Percentiles rank a stretch among this genome's conserved stretches.
phyloP scores from a whole-genome alignment of 2,329 filamentous ascomycete species.

The Gremmenia infestans region DNA sequence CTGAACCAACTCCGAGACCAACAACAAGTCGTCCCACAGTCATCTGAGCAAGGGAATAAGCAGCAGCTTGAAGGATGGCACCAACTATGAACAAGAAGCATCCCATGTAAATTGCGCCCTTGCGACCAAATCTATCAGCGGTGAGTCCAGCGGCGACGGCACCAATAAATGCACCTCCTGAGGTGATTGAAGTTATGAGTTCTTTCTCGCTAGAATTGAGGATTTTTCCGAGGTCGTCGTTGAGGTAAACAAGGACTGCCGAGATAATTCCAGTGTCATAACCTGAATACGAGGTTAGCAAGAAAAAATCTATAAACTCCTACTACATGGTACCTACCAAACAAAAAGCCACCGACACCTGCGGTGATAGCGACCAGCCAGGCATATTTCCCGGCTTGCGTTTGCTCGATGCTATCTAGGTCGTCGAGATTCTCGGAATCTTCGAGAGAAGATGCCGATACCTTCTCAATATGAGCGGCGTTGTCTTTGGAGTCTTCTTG shows the following conservation, averaged over 20 bases:
- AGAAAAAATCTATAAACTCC: too few relatives aligned
- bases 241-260: conserved; percentile 39
- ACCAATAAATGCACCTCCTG: conserved; percentile 51
- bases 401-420: conserved; percentile 34
- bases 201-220: conserved; percentile 43
- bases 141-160: conserved; percentile 56
- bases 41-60: conserved; percentile 57
- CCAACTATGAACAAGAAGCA: conserved; percentile 61
- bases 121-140: conserved; percentile 57
- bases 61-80: conserved; percentile 62
- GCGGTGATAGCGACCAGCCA: conserved; percentile 57
- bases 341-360: conserved; percentile 59
- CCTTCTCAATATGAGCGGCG: too few relatives aligned
- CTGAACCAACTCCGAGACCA: conserved; percentile 65
- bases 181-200: conserved; percentile 47
- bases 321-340: conserved; percentile 38
- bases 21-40: conserved; percentile 65
- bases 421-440: conserved; percentile 9
- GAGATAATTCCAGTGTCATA: conserved; percentile 45
- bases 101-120: conserved; percentile 59
- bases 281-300: conserved; percentile 22
- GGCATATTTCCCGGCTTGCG: conserved; percentile 43
- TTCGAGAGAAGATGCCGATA: too few relatives aligned
- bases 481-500: too few relatives aligned
- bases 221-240: conserved; percentile 35